Percentiles rank a stretch among this genome's conserved stretches.
Evolutionary conservation across 2,329 filamentous ascomycete genomes (phyloP).

Genomic region (Ceratocystis variospora): DNA sequence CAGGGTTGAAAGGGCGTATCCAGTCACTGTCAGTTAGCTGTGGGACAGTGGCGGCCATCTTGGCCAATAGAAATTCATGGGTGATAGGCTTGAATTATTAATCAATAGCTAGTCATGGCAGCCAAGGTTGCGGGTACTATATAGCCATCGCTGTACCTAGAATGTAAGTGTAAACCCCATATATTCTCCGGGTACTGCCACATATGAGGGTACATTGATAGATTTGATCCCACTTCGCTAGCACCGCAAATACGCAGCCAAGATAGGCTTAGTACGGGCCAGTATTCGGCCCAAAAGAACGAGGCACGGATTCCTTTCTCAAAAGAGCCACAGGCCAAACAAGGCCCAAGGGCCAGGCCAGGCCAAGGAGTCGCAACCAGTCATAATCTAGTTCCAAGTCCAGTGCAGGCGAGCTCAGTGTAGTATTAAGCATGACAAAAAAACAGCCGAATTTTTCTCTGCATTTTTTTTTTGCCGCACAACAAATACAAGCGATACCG

Average conservation of each 20-base stretch:
- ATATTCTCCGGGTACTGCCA: not conserved
- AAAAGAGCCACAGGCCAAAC: not conserved
- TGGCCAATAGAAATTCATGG: not conserved
- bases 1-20: not conserved
- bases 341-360: not conserved
- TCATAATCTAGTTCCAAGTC: too few species aligned
- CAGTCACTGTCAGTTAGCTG: not conserved
- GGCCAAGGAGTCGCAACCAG: not conserved
- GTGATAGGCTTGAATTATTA: not conserved
- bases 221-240: not conserved
- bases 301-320: not conserved
- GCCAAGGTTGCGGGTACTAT: not conserved
- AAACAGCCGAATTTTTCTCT: not conserved
- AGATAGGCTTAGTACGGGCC: constrained; percentile 6
- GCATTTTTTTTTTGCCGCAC: not conserved
- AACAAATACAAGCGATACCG: not conserved
- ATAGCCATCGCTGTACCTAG: not conserved
- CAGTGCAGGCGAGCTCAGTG: not conserved
- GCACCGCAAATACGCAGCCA: not conserved
- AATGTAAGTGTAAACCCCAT: not conserved
- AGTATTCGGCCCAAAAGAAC: constrained; percentile 1
- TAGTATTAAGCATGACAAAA: not conserved
- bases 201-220: not conserved
- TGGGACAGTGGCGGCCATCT: not conserved
- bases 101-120: not conserved